phyloP scores from a whole-genome alignment of 441 rosid genomes.

The Gossypium davidsonii region DNA sequence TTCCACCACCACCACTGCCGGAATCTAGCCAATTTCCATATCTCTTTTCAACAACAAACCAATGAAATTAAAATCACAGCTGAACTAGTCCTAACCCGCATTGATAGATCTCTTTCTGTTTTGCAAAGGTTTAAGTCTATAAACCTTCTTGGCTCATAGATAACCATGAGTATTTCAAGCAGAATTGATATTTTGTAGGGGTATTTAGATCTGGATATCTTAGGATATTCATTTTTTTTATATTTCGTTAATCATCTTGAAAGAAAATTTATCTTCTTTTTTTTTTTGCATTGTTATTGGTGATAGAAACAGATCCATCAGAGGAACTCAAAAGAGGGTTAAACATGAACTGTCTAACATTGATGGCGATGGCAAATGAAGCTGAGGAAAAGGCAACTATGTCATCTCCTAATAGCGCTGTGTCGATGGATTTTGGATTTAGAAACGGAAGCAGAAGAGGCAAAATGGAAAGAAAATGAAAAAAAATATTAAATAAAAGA shows the following conservation, averaged over 20 bases:
- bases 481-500: no score
- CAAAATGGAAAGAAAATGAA: neutral
- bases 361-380: constrained; percentile 34
- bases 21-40: constrained; percentile 19
- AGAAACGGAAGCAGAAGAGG: constrained; percentile 19
- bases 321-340: constrained; percentile 29
- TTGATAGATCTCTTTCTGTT: constrained; percentile 58
- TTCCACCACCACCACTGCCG: neutral
- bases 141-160: constrained; percentile 36
- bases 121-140: constrained; percentile 55
- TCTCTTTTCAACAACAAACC: constrained; percentile 12
- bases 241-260: neutral
- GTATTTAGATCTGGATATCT: neutral
- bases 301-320: constrained; percentile 29
- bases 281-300: constrained; percentile 14
- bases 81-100: constrained; percentile 18
- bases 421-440: constrained; percentile 66
- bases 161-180: constrained; percentile 22
- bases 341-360: constrained; percentile 39
- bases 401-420: constrained; percentile 59
- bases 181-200: neutral
- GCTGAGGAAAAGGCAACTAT: constrained; percentile 36
- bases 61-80: constrained; percentile 17
- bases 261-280: neutral
- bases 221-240: no score